Percentiles rank a stretch among this genome's conserved stretches.
Evolutionary conservation across 2,329 filamentous ascomycete genomes (phyloP).

Genomic region (Ophiostoma australiae): DNA sequence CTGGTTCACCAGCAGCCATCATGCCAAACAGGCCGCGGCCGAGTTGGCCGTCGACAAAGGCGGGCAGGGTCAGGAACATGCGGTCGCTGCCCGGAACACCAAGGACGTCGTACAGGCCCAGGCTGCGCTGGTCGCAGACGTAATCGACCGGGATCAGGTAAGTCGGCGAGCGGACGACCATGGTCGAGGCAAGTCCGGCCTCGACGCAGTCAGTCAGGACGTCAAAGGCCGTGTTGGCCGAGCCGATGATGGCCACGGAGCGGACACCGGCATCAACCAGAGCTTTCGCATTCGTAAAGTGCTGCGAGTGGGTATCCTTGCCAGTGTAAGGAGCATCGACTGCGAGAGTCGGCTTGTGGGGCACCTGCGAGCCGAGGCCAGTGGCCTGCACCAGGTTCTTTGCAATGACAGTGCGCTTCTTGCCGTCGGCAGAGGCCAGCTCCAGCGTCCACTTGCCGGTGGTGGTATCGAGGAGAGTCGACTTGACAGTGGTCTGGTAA

Average conservation of each 20-base stretch:
- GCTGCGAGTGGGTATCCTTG: neutral
- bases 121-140: neutral
- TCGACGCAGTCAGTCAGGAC: neutral
- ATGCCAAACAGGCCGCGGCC: neutral
- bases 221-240: conserved; percentile 6
- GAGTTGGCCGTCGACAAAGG: neutral
- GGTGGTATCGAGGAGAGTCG: neutral
- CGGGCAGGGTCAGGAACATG: neutral
- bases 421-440: neutral
- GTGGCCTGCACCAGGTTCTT: conserved; percentile 10
- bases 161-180: conserved; percentile 7
- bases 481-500: neutral
- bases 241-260: neutral
- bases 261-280: neutral
- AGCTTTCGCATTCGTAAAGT: neutral
- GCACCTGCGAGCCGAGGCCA: conserved; percentile 7
- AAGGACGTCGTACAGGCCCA: neutral
- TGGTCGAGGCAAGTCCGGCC: neutral
- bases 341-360: neutral
- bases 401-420: neutral
- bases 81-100: neutral
- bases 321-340: neutral
- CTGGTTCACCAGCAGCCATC: neutral
- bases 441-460: neutral
- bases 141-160: neutral